Conservation (phyloP, 2,329 filamentous ascomycete species). For the Fusarium praegraminearum region DNA sequence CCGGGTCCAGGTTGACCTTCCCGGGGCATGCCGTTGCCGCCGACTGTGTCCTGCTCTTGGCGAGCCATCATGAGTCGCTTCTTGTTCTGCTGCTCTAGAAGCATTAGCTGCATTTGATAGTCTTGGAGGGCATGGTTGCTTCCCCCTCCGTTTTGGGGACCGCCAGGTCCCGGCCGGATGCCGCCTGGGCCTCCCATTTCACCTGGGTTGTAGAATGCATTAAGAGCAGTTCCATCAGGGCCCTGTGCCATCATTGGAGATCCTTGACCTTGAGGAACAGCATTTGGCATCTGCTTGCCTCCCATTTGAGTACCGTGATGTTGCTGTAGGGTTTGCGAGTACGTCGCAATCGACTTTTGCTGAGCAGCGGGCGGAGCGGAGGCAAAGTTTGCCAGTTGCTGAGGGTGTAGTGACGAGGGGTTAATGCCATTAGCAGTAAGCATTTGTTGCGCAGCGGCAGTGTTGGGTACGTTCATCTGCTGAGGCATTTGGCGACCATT, state of each 20-base stretch:
- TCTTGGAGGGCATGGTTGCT: constrained; percentile 87
- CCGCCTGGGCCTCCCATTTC: constrained; percentile 69
- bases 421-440: constrained; percentile 79
- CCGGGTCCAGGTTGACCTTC: constrained; percentile 66
- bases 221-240: constrained; percentile 70
- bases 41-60: constrained; percentile 76
- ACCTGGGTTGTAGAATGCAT: constrained; percentile 71
- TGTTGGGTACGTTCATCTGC: constrained; percentile 68
- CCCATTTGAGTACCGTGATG: constrained; percentile 85
- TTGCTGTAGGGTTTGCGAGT: constrained; percentile 85
- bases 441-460: constrained; percentile 68
- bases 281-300: constrained; percentile 82
- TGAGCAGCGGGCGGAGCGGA: constrained; percentile 71
- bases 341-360: constrained; percentile 87
- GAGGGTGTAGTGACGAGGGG: constrained; percentile 76
- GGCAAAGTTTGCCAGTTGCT: constrained; percentile 77
- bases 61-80: constrained; percentile 86
- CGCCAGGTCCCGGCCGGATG: constrained; percentile 68
- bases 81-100: constrained; percentile 89
- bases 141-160: constrained; percentile 59
- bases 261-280: constrained; percentile 78
- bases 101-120: constrained; percentile 91
- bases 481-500: constrained; percentile 82
- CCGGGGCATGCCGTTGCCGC: constrained; percentile 60
- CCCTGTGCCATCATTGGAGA: constrained; percentile 85